These are phyloP conservation scores for Santalum album DNA, from an alignment of 164 flowering plant genomes.

Conservation along the genomic window DNA sequence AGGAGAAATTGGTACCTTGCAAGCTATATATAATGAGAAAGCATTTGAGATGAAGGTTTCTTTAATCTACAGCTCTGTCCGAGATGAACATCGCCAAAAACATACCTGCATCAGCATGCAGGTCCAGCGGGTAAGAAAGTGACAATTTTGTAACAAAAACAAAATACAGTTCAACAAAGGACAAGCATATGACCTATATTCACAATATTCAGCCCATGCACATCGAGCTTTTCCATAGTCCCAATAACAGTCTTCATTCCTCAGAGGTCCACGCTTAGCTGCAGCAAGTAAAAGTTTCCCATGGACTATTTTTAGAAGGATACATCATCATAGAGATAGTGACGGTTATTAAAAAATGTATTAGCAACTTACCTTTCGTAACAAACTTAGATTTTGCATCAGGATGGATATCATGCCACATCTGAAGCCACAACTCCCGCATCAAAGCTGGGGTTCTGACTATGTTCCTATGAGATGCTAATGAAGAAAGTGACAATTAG, in stretches of 20 bases:
- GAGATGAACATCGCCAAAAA: constrained; percentile 92
- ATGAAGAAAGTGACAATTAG: constrained; percentile 17
- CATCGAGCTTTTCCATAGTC: constrained; percentile 98
- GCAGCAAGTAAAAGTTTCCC: constrained; percentile 9
- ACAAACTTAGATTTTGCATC: constrained; percentile 67
- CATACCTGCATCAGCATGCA: constrained; percentile 47
- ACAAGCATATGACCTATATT: constrained; percentile 59
- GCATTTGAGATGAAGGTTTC: constrained; percentile 52
- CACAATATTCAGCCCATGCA: constrained; percentile 89
- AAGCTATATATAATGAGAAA: constrained; percentile 51
- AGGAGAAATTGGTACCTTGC: constrained; percentile 13
- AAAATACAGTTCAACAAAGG: not conserved
- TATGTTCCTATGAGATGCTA: constrained; percentile 91
- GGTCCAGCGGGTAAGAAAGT: not conserved
- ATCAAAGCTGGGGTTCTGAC: constrained; percentile 79
- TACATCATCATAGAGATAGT: not conserved
- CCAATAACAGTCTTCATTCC: constrained; percentile 95
- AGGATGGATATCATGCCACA: constrained; percentile 97
- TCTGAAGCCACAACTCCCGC: constrained; percentile 97
- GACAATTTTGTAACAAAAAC: not conserved
- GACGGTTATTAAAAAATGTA: not conserved
- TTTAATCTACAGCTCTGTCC: constrained; percentile 95
- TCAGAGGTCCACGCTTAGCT: constrained; percentile 94
- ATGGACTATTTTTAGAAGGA: not conserved
- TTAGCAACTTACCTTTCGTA: constrained; percentile 57